Conservation (phyloP, 1,284 basidiomycete genomes). For the Malassezia japonica region DNA sequence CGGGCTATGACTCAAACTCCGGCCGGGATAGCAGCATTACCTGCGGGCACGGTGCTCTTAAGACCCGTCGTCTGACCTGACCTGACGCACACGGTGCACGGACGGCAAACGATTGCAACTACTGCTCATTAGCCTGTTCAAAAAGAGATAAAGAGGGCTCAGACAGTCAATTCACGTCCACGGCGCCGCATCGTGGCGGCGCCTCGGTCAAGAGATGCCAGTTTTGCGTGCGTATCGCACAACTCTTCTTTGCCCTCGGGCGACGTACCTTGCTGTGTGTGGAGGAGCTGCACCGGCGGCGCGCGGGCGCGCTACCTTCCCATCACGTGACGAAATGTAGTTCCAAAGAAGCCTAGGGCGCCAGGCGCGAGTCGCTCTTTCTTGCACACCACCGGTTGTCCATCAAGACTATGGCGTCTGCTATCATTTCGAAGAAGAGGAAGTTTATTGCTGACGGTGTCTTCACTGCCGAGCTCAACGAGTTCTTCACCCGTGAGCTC, state of each 20-base stretch:
- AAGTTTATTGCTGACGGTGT: slow-evolving; percentile 94
- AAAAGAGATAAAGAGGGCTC: not conserved
- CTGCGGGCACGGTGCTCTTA: slow-evolving; percentile 20
- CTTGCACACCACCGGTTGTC: slow-evolving; percentile 8
- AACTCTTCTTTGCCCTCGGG: slow-evolving; percentile 1
- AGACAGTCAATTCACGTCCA: slow-evolving; percentile 13
- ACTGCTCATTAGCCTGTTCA: not conserved
- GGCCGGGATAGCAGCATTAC: slow-evolving; percentile 6
- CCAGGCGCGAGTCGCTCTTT: not conserved
- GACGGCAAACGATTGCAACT: not conserved
- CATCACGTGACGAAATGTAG: slow-evolving; percentile 10
- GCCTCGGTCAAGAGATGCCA: slow-evolving; percentile 21
- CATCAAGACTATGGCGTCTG: slow-evolving; percentile 29
- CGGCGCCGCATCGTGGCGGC: not conserved
- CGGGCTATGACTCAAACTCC: slow-evolving; percentile 23
- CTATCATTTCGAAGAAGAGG: slow-evolving; percentile 48
- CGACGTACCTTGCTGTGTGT: not conserved
- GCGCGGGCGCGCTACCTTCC: not conserved
- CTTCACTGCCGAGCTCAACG: slow-evolving; percentile 93
- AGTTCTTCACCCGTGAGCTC: slow-evolving; percentile 96
- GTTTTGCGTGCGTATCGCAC: slow-evolving; percentile 12
- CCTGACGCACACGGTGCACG: not conserved
- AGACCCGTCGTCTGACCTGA: slow-evolving; percentile 13
- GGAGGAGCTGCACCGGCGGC: not conserved
- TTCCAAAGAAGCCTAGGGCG: slow-evolving; percentile 6